A percentile compares a stretch with the other conserved stretches of the same genome.
These are phyloP conservation scores for Halenospora varia DNA, from an alignment of 495 filamentous ascomycete species.

Conservation along the genomic window DNA sequence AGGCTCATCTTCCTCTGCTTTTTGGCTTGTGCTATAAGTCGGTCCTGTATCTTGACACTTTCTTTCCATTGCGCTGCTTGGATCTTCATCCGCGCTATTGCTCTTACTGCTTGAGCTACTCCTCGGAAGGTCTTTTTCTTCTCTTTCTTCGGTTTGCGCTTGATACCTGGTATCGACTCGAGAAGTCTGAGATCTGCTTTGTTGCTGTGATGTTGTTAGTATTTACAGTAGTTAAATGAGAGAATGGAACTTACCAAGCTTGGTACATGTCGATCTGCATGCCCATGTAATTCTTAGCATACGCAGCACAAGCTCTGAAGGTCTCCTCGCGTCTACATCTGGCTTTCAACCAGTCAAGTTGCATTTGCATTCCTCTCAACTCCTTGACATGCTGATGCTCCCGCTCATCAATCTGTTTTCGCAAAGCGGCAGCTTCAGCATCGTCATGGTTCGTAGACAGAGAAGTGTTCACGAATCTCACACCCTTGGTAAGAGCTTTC, in stretches of 20 bases:
- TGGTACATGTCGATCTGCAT: slow-evolving; percentile 78
- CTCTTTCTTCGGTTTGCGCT: slow-evolving; percentile 30
- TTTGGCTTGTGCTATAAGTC: slow-evolving; percentile 16
- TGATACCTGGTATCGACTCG: slow-evolving; percentile 65
- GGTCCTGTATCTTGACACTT: slow-evolving; percentile 15
- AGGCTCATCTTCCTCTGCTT: slow-evolving; percentile 14
- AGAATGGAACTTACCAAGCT: slow-evolving; percentile 69
- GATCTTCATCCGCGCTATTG: slow-evolving; percentile 23
- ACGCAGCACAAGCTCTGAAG: slow-evolving; percentile 72
- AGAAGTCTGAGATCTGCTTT: slow-evolving; percentile 84
- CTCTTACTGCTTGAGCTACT: slow-evolving; percentile 15
- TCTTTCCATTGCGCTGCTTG: slow-evolving; percentile 19
- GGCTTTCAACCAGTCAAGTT: slow-evolving; percentile 85
- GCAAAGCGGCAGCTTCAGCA: slow-evolving; percentile 20
- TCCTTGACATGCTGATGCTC: slow-evolving; percentile 70
- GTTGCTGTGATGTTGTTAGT: slow-evolving; percentile 57
- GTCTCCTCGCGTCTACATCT: slow-evolving; percentile 72
- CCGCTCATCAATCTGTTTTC: slow-evolving; percentile 25
- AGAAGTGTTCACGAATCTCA: slow-evolving; percentile 39
- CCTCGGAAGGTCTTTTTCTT: slow-evolving; percentile 32
- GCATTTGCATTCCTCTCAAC: slow-evolving; percentile 75
- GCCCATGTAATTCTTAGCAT: slow-evolving; percentile 70
- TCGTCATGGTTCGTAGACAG: slow-evolving; percentile 24
- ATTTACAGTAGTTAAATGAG: not conserved
- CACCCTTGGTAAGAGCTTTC: slow-evolving; percentile 35